A percentile compares a stretch with the other conserved stretches of the same genome.
Evolutionary conservation across 306 rosid species (phyloP).

Genomic region (Malus domestica): ASM211411v1 NC_041803.1:14815501-14816000

Average conservation of each 20-base stretch:
- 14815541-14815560: not conserved
- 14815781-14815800: not conserved
- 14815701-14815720: constrained; percentile 92
- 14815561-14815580: not conserved
- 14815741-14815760: constrained; percentile 37
- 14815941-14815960: not conserved
- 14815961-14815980: not conserved
- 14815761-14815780: not conserved
- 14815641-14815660: constrained; percentile 92
- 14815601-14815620: constrained; percentile 7
- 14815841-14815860: constrained; percentile 90
- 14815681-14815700: constrained; percentile 95
- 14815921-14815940: not conserved
- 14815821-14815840: not conserved
- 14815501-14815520: not conserved
- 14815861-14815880: constrained; percentile 97
- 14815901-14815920: constrained; percentile 58
- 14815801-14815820: not conserved
- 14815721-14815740: constrained; percentile 98
- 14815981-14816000: not conserved
- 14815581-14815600: constrained; percentile 2
- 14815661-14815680: constrained; percentile 96
- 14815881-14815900: constrained; percentile 85
- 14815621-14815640: constrained; percentile 9
- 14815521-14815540: not conserved